Percentiles rank a stretch among this genome's conserved stretches.
Evolutionary conservation across 2,329 filamentous ascomycete genomes (phyloP).

Genomic region (Alternaria sp.): DNA sequence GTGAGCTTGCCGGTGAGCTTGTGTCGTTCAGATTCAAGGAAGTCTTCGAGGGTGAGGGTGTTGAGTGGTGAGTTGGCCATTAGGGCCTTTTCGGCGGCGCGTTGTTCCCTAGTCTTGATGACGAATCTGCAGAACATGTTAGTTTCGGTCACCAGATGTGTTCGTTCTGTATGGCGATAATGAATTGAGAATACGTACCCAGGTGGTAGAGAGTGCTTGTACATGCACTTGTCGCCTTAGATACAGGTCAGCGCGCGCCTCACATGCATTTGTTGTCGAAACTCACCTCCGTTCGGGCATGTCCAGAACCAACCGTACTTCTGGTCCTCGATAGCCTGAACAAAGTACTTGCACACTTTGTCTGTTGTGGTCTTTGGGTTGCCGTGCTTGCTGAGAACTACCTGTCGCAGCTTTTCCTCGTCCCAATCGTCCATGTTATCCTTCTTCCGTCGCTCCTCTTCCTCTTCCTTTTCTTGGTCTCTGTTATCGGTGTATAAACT

Average conservation of each 20-base stretch:
- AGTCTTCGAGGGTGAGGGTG: slow-evolving; percentile 95
- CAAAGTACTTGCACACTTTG: slow-evolving; percentile 99
- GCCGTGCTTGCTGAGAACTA: slow-evolving; percentile 94
- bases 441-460: slow-evolving; percentile 78
- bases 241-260: not conserved
- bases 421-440: slow-evolving; percentile 98
- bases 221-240: slow-evolving; percentile 91
- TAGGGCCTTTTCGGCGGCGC: slow-evolving; percentile 91
- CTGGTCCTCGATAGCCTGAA: slow-evolving; percentile 94
- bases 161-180: not conserved
- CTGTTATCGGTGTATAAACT: slow-evolving; percentile 87
- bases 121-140: slow-evolving; percentile 70
- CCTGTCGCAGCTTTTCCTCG: slow-evolving; percentile 89
- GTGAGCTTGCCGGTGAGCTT: slow-evolving; percentile 92
- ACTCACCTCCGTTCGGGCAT: slow-evolving; percentile 81
- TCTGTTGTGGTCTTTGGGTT: slow-evolving; percentile 95
- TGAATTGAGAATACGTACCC: slow-evolving; percentile 68
- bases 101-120: slow-evolving; percentile 96
- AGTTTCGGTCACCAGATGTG: slow-evolving; percentile 5
- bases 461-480: slow-evolving; percentile 72
- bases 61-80: slow-evolving; percentile 95
- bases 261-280: not conserved
- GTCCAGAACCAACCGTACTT: slow-evolving; percentile 99
- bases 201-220: slow-evolving; percentile 91
- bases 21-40: slow-evolving; percentile 93